These are phyloP conservation scores for Ophiostoma sp. DNA, from an alignment of 2,329 filamentous ascomycete genomes.

Conservation along the genomic window DNA sequence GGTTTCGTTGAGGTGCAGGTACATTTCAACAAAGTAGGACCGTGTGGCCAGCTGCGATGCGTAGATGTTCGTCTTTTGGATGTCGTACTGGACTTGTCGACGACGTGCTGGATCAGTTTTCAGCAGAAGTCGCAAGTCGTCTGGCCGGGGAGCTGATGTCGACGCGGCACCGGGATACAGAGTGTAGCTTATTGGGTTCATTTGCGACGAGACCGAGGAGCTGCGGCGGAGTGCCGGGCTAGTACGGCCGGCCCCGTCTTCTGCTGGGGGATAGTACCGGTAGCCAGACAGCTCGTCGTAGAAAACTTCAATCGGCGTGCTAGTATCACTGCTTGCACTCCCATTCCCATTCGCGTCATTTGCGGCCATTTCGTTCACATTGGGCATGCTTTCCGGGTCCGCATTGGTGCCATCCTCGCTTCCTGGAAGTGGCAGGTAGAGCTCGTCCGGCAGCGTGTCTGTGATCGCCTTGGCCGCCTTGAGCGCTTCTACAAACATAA, in stretches of 20 bases:
- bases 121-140: conserved; percentile 48
- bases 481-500: conserved; percentile 65
- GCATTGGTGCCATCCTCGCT: background rate
- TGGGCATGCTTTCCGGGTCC: background rate
- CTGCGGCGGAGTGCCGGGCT: conserved; percentile 30
- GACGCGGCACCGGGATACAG: background rate
- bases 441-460: conserved; percentile 61
- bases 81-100: conserved; percentile 68
- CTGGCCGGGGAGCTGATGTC: conserved; percentile 32
- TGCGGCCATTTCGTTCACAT: background rate
- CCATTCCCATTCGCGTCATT: background rate
- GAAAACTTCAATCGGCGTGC: conserved; percentile 27
- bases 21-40: conserved; percentile 81
- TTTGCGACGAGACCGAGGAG: background rate
- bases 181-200: background rate
- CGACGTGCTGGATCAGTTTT: conserved; percentile 46
- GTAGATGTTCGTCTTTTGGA: conserved; percentile 88
- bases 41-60: conserved; percentile 74
- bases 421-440: conserved; percentile 36
- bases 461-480: conserved; percentile 64
- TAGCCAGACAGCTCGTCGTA: conserved; percentile 44
- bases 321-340: background rate
- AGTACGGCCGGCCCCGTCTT: conserved; percentile 20
- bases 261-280: conserved; percentile 46
- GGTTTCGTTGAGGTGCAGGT: conserved; percentile 67